Evolutionary conservation across 345 rosid species (phyloP).

Genomic region (Camelina sativa): DNA sequence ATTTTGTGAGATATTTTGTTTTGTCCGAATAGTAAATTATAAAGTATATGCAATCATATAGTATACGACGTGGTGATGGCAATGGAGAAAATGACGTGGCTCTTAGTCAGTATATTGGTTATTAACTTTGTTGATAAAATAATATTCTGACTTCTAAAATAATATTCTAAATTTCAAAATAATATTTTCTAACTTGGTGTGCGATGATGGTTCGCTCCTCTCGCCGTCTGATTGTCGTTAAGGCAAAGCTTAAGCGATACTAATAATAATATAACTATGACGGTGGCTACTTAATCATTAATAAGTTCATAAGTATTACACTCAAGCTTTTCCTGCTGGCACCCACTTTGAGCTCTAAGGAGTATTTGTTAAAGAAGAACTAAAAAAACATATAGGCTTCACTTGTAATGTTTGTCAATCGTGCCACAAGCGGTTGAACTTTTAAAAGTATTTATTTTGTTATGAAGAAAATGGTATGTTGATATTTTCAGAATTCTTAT

Average conservation of each 20-base stretch:
- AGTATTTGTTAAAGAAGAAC: not conserved
- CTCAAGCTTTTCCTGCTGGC: not conserved
- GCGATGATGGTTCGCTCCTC: not conserved
- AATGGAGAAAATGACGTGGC: constrained; percentile 14
- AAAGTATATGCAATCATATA: not conserved
- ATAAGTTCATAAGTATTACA: not conserved
- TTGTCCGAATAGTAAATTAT: not conserved
- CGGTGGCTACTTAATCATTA: not conserved
- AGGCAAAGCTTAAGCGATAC: constrained; percentile 14
- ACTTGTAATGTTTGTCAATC: not conserved
- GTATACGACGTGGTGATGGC: constrained; percentile 4
- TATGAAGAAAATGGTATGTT: too few relatives aligned
- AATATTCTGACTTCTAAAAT: not conserved
- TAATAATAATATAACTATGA: constrained; percentile 6
- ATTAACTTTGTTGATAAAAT: not conserved
- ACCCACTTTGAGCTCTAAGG: not conserved
- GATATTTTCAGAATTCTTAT: too few relatives aligned
- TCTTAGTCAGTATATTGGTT: constrained; percentile 7
- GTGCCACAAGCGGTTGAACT: too few relatives aligned
- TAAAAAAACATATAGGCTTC: not conserved
- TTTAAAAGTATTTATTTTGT: too few relatives aligned
- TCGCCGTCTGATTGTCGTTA: constrained; percentile 5
- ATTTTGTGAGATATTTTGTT: not conserved
- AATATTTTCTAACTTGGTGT: constrained; percentile 3
- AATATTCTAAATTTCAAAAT: too few relatives aligned